Evolutionary conservation across 2,329 filamentous ascomycete species (phyloP).

Genomic region (Metarhizium sp.): DNA sequence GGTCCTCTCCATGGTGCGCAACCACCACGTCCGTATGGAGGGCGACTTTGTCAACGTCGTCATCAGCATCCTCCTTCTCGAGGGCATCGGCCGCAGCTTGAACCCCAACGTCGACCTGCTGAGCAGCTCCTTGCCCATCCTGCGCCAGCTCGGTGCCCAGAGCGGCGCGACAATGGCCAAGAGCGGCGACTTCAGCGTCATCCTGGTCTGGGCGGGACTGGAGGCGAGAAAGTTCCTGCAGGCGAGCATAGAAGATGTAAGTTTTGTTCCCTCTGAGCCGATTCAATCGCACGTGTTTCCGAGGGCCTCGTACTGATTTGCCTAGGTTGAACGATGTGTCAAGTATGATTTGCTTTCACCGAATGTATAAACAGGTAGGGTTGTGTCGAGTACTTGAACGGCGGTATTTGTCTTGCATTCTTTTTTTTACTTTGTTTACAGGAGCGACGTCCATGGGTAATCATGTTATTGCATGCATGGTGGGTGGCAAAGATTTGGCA

Average conservation of each 20-base stretch:
- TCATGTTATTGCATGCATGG: not conserved
- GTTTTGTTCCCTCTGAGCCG: constrained; percentile 21
- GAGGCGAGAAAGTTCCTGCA: constrained; percentile 85
- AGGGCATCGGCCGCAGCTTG: constrained; percentile 83
- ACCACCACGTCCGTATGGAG: constrained; percentile 87
- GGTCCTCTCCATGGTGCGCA: constrained; percentile 82
- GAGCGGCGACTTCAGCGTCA: constrained; percentile 70
- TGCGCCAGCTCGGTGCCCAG: constrained; percentile 77
- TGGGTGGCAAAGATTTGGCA: not conserved
- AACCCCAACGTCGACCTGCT: constrained; percentile 85
- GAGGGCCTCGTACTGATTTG: constrained; percentile 3
- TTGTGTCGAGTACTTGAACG: not conserved
- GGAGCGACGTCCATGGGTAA: too few species aligned
- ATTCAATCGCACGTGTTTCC: not conserved
- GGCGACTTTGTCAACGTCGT: constrained; percentile 99
- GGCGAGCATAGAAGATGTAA: constrained; percentile 78
- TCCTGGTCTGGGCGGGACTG: constrained; percentile 83
- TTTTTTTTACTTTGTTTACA: not conserved
- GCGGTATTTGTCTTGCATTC: not conserved
- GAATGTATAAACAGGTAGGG: constrained; percentile 53
- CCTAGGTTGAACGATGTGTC: constrained; percentile 73
- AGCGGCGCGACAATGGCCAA: constrained; percentile 61
- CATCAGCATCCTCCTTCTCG: constrained; percentile 83
- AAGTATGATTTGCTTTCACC: constrained; percentile 84
- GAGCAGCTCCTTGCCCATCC: constrained; percentile 75